These are phyloP conservation scores for Diaporthe citri DNA, from an alignment of 2,329 filamentous ascomycete species.

Conservation along the genomic window DNA sequence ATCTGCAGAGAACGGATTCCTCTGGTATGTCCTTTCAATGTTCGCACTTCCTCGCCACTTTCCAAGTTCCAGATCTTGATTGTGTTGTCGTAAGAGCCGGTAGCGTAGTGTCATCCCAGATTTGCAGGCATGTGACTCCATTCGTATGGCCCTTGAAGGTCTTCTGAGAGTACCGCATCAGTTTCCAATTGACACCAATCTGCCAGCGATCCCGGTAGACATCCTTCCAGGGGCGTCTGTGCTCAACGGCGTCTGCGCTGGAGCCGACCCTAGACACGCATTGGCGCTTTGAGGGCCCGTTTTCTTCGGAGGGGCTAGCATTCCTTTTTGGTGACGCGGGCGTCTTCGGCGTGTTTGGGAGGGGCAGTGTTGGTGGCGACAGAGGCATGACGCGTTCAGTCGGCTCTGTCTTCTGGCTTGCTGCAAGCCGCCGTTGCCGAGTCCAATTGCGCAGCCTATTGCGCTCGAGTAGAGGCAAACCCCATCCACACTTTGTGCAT, in stretches of 20 bases:
- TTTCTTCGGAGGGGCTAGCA: constrained; percentile 46
- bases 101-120: constrained; percentile 87
- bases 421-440: constrained; percentile 79
- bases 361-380: constrained; percentile 48
- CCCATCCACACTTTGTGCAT: constrained; percentile 96
- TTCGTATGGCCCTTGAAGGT: constrained; percentile 89
- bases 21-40: constrained; percentile 82
- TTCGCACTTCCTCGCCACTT: constrained; percentile 87
- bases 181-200: constrained; percentile 97
- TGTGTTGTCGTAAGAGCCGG: constrained; percentile 93
- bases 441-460: constrained; percentile 90
- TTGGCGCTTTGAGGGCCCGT: constrained; percentile 49
- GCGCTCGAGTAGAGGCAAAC: constrained; percentile 87
- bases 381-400: constrained; percentile 40
- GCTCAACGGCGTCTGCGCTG: constrained; percentile 31
- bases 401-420: constrained; percentile 48
- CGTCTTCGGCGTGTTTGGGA: constrained; percentile 44
- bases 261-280: constrained; percentile 46
- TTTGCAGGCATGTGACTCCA: constrained; percentile 76
- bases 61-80: constrained; percentile 98
- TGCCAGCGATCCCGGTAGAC: constrained; percentile 88
- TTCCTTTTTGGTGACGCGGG: constrained; percentile 50
- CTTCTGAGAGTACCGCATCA: constrained; percentile 87
- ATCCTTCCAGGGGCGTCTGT: constrained; percentile 87
- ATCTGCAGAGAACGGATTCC: constrained; percentile 93